Conservation (phyloP, 2,329 filamentous ascomycete genomes). For the Pseudogymnoascus sp. region DNA sequence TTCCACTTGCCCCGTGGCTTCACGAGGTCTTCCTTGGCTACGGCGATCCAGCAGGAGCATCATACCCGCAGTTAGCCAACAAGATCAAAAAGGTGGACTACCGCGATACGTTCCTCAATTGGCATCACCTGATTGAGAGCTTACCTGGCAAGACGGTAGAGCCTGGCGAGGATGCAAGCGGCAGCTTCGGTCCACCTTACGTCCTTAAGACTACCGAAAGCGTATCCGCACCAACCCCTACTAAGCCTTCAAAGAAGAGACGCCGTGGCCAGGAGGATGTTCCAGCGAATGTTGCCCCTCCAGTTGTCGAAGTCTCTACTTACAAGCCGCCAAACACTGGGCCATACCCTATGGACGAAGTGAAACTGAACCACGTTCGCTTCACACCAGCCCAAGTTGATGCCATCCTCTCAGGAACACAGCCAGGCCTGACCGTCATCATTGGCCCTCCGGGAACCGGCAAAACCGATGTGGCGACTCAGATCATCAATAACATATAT, state of each 20-base stretch:
- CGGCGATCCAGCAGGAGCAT: conserved; percentile 81
- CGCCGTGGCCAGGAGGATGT: conserved; percentile 68
- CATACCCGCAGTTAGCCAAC: conserved; percentile 74
- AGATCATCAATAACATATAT: conserved; percentile 98
- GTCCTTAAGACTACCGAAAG: conserved; percentile 62
- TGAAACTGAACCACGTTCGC: conserved; percentile 72
- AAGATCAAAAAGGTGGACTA: conserved; percentile 76
- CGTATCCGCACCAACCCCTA: conserved; percentile 40
- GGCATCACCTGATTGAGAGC: conserved; percentile 87
- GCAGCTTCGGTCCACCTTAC: conserved; percentile 80
- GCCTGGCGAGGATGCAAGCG: conserved; percentile 60
- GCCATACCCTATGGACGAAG: conserved; percentile 78
- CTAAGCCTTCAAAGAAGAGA: conserved; percentile 74
- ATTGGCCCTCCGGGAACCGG: conserved; percentile 94
- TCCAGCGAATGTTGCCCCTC: conserved; percentile 50
- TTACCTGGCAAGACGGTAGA: conserved; percentile 83
- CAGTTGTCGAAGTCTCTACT: conserved; percentile 73
- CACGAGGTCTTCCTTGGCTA: conserved; percentile 98
- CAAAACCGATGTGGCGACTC: conserved; percentile 97
- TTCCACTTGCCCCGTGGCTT: conserved; percentile 82
- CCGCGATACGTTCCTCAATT: conserved; percentile 89
- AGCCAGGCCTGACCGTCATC: conserved; percentile 87
- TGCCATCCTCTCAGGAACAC: conserved; percentile 86
- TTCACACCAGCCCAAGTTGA: conserved; percentile 90
- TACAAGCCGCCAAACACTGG: conserved; percentile 85